These are phyloP conservation scores for Vanilla planifolia DNA, from an alignment of 106 monocot species.

Conservation along the genomic window DNA sequence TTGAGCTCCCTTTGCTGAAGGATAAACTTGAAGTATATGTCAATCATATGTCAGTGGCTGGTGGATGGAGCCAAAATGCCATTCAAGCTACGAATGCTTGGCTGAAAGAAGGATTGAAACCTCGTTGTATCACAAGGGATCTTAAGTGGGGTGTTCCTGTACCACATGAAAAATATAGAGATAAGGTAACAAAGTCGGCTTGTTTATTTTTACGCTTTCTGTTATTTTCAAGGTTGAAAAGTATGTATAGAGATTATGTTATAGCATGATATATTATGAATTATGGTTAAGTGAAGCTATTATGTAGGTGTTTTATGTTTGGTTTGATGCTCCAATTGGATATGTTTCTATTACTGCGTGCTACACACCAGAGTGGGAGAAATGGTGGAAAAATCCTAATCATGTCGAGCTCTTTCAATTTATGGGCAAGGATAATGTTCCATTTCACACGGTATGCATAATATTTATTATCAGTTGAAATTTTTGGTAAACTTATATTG, in stretches of 20 bases:
- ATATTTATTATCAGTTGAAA: too few species aligned
- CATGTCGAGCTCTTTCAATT: constrained; percentile 94
- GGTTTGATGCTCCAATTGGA: constrained; percentile 99
- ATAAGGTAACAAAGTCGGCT: constrained; percentile 45
- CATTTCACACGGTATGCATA: constrained; percentile 88
- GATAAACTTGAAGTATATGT: constrained; percentile 77
- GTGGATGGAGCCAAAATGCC: constrained; percentile 91
- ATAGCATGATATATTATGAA: background rate
- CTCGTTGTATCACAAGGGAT: constrained; percentile 94
- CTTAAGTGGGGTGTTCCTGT: constrained; percentile 99
- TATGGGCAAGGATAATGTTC: constrained; percentile 99
- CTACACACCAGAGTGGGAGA: constrained; percentile 88
- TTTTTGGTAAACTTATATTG: too few species aligned
- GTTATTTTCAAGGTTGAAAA: background rate
- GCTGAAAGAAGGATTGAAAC: constrained; percentile 85
- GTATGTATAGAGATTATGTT: background rate
- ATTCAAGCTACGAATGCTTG: constrained; percentile 91
- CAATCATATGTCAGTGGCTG: constrained; percentile 50
- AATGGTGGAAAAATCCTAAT: constrained; percentile 98
- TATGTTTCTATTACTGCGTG: constrained; percentile 86
- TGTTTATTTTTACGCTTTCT: background rate
- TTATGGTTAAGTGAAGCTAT: background rate
- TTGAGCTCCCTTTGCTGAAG: constrained; percentile 73
- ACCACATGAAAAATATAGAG: constrained; percentile 90
- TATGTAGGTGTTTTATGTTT: constrained; percentile 89